phyloP scores from a whole-genome alignment of 169 alveolate genomes.

The Eimeria brunetti region DNA sequence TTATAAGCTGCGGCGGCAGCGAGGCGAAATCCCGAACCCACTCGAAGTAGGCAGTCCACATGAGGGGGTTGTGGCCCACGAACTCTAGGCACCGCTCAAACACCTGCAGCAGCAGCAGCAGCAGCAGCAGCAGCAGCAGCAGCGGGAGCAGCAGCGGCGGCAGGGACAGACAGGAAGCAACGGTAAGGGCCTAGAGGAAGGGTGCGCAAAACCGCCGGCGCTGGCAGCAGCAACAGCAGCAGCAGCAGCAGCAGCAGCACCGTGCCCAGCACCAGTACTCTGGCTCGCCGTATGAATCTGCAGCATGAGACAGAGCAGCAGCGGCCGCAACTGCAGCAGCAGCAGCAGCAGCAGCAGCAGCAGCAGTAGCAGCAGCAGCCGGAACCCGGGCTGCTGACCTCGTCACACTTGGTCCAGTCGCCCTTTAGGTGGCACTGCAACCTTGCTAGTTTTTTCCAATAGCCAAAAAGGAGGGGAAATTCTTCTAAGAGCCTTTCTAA shows the following conservation, averaged over 20 bases:
- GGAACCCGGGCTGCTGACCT: constrained; percentile 42
- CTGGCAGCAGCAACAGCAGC: constrained; percentile 39
- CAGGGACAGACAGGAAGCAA: neutral
- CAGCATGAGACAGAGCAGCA: neutral
- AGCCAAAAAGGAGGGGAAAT: constrained; percentile 81
- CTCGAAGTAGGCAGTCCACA: constrained; percentile 74
- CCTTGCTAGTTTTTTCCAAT: constrained; percentile 78
- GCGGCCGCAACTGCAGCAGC: neutral
- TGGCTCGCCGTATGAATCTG: too few relatives aligned
- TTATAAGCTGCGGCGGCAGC: constrained; percentile 39
- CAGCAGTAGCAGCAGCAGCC: constrained; percentile 41
- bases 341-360: neutral
- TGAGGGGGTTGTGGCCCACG: constrained; percentile 77
- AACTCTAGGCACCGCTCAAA: constrained; percentile 68
- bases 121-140: constrained; percentile 49
- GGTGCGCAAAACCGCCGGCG: neutral
- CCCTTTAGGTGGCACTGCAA: constrained; percentile 64
- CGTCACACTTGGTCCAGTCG: constrained; percentile 69
- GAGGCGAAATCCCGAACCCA: constrained; percentile 71
- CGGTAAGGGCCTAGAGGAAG: too few relatives aligned
- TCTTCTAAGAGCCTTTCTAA: constrained; percentile 69
- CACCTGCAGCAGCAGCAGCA: constrained; percentile 71
- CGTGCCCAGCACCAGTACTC: too few relatives aligned
- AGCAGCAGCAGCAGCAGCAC: constrained; percentile 13
- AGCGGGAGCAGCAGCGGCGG: constrained; percentile 12